Percentiles rank a stretch among this genome's conserved stretches.
phyloP scores from a whole-genome alignment of 2,329 filamentous ascomycete genomes.

The Curvularia sp. region DNA sequence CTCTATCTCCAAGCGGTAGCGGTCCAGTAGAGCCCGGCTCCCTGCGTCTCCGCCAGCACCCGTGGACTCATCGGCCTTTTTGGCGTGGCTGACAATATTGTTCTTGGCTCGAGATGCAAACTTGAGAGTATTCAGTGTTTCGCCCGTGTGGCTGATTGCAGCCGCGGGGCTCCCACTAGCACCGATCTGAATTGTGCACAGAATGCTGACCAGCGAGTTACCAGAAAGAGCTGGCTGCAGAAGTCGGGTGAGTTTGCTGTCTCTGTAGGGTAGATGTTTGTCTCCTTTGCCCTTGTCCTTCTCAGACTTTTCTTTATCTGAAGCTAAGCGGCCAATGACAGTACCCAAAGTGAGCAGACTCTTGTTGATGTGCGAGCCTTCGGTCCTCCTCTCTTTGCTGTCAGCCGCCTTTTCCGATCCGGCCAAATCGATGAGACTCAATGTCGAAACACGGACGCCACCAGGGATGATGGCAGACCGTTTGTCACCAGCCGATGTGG shows the following conservation, averaged over 20 bases:
- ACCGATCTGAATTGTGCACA: constrained; percentile 95
- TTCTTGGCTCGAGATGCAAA: constrained; percentile 97
- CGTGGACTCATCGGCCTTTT: constrained; percentile 88
- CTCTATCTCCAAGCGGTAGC: constrained; percentile 91
- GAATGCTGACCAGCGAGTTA: constrained; percentile 92
- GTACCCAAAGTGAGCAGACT: constrained; percentile 93
- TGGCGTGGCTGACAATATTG: constrained; percentile 96
- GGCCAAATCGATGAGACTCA: constrained; percentile 94
- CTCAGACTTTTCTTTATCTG: constrained; percentile 75
- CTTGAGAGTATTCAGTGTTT: constrained; percentile 95
- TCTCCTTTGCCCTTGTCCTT: constrained; percentile 84
- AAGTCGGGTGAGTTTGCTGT: constrained; percentile 94
- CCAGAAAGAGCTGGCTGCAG: constrained; percentile 92
- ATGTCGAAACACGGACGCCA: constrained; percentile 91
- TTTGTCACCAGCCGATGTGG: constrained; percentile 51
- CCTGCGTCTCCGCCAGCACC: constrained; percentile 79
- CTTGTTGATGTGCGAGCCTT: constrained; percentile 99
- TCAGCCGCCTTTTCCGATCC: constrained; percentile 96
- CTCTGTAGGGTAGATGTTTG: constrained; percentile 93
- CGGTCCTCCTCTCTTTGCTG: constrained; percentile 88
- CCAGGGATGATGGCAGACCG: constrained; percentile 66
- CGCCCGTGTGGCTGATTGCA: constrained; percentile 77
- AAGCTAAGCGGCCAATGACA: constrained; percentile 91
- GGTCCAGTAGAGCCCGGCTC: constrained; percentile 84
- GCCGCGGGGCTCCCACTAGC: constrained; percentile 73